These are phyloP conservation scores for Gossypium anomalum DNA, from an alignment of 345 rosid genomes.

Conservation along the genomic window DNA sequence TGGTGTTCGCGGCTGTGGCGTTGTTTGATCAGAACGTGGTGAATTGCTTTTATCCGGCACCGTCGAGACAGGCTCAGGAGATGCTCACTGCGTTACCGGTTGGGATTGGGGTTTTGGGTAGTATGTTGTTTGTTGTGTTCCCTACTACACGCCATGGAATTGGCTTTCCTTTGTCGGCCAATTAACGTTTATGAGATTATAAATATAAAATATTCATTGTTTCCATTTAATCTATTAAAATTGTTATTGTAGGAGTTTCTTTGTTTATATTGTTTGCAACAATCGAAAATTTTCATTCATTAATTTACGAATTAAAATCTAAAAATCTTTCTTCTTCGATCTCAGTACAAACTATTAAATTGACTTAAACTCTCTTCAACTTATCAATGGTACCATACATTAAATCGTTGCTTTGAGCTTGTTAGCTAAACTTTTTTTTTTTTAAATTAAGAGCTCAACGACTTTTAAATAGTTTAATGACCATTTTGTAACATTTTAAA, in stretches of 20 bases:
- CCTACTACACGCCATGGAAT: constrained; percentile 88
- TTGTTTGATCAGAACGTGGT: constrained; percentile 72
- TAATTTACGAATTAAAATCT: no score
- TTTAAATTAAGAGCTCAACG: fast-evolving
- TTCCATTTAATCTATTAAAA: no score
- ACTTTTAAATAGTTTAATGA: no score
- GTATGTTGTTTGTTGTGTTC: constrained; percentile 75
- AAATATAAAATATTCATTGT: background rate
- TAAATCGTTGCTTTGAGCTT: no score
- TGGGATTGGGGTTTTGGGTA: constrained; percentile 65
- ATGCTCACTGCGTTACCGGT: constrained; percentile 74
- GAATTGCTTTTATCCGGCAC: constrained; percentile 67
- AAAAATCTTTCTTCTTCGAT: fast-evolving
- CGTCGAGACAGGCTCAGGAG: constrained; percentile 62
- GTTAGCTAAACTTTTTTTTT: no score
- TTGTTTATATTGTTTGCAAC: fast-evolving
- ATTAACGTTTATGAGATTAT: constrained; percentile 15
- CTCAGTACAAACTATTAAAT: fast-evolving
- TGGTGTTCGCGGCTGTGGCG: constrained; percentile 71
- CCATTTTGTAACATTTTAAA: no score
- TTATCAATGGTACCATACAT: no score
- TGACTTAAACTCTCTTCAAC: no score
- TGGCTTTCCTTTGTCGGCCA: constrained; percentile 67
- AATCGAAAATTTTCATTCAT: fast-evolving
- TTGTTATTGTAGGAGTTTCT: fast-evolving